Evolutionary conservation across 2,329 filamentous ascomycete species (phyloP), one percentile per base, ranked within the genome.

Genomic region (Calonectria pteridis): DNA sequence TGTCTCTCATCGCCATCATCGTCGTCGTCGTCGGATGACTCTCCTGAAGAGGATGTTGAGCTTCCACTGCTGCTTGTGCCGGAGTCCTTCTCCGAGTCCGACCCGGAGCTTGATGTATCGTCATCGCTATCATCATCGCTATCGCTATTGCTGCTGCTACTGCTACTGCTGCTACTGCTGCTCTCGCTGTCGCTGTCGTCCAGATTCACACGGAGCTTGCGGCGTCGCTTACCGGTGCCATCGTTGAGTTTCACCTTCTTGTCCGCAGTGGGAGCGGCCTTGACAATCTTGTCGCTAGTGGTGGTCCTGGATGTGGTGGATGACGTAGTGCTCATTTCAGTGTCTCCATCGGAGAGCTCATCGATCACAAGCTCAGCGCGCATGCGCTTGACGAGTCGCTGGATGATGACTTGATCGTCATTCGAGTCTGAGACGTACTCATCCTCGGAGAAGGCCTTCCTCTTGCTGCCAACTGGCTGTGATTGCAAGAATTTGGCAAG

Each of bases 351-450:
- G 0, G 86, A 87, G n/a, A 93, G 84, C 78, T 90, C 88, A 37
- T 88, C 87, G 40, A 91, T 77, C 35, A 93, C 86, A 75, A 87
- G 86, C 82, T 93, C 91, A 11, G 91, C 89, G 37, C 91, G 89
- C 86, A 92, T 91, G 68, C 91, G 89, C 85, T 91, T 92, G 58
- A 91, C 86, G 66, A 92, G 85, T 31, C 91, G 88, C 71, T 85
- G 85, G 73, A 89, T 87, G 82, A 93, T 87, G 51, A 87, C 85
- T 51, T 85, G 81, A 67, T 85, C 86, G 70, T 91, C 89, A 14
- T 88, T 83, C 18, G 88, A 85, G 69, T 86, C 86, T 37, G 88
- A 82, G 28, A 89, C 84, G 70, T 88, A 90, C 40, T 89, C 87
- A 6, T 86, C 84, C 82, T 92, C 90, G 65, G 88, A 86, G 75